Evolutionary conservation across 2,329 filamentous ascomycete genomes (phyloP), one percentile per base, ranked within the genome.

Genomic region (Dactylellina leptospora): DNA sequence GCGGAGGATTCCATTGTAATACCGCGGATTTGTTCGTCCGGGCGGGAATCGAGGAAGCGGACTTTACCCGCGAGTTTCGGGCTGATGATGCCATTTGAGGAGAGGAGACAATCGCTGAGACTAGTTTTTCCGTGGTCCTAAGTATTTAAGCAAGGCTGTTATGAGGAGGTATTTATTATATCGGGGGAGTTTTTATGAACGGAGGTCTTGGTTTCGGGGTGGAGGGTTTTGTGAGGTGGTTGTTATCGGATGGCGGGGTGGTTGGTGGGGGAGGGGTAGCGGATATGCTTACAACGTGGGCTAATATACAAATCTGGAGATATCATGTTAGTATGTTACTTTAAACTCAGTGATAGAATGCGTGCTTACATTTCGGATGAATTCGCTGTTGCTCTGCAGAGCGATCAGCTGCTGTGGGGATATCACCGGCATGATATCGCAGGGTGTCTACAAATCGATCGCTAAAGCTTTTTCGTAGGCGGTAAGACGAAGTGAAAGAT

Each of bases 1-100:
- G 95, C 95, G 4, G 93, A 97, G 0, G 95, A 97, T 80, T 99
- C 95, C 95, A 99, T 99, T n/a, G 95, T 99, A 78, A 99, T 99
- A 63, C 95, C 95, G 75, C 95, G 89, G 13, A 91, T 86, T 81
- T 99, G 95, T 80, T 99, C 95, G 81, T 99, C 95, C 1, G 93
- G 93, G 44, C 95, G 85, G 20, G 95, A 97, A 82, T 99, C 95
- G 69, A 99, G 87, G 78, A 97, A 99, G 75, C 95, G 90, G 81
- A 99, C 96, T 84, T 97, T 97, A 80, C 95, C 95, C 63, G 95
- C 95, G 78, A 97, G 85, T 80, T 97, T 97, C 62, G 93, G 91
- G 27, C 95, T 97, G 78, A 99, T 99, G 82, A 99, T 97, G 82
- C 95, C 95, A 85, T 99, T 99, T 75, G 95, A 97, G 80, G 95